Base-by-base conservation (phyloP, 2,329 filamentous ascomycete species). In the Paecilomyces sp. region DNA sequence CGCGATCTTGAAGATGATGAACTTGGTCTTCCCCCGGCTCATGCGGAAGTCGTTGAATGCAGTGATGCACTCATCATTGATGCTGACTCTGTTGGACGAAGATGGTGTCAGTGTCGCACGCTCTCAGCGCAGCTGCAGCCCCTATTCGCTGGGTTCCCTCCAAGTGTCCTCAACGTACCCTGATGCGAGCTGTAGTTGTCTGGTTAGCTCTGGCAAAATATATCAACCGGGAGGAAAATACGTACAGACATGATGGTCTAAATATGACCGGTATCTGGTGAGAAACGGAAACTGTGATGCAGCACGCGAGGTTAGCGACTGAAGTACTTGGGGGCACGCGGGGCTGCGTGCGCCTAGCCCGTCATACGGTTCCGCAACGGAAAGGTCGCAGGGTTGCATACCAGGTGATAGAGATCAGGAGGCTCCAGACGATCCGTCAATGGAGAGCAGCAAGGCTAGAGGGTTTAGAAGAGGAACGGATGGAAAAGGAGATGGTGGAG, bases 1-100 rank as follows among this genome's bases (percentile, higher is more conserved):
- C 63, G 77, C 69, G 66, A 81, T 78, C 73, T 81, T 81, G 76
- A 75, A 81, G 73, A 81, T 81, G 66, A 81, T 79, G 67, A 72
- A 81, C 72, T 81, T 81, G 65, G 70, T 71, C 68, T 76, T 74
- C 55, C 70, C 70, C 59, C 71, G 72, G 68, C 74, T 75, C 68
- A 79, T 73, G 66, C 78, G 77, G 62, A 81, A 74, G 28, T 80
- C 73, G 62, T 80, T 79, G 77, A 77, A 80, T 60, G 69, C 66
- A 54, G 65, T 71, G 63, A 80, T 70, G 72, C 78, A 80, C 36
- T 81, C 77, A 68, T 79, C 76, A 58, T 74, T 67, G 62, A 81
- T 73, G 54, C 74, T 69, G 58, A 81, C 77, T 70, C 79, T 81
- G 65, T 56, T 57, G 53, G 11, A n/a, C 31, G 55, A 31, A 12